Conservation (phyloP, 805 yeast species). For the Saccharomyces jurei region DNA sequence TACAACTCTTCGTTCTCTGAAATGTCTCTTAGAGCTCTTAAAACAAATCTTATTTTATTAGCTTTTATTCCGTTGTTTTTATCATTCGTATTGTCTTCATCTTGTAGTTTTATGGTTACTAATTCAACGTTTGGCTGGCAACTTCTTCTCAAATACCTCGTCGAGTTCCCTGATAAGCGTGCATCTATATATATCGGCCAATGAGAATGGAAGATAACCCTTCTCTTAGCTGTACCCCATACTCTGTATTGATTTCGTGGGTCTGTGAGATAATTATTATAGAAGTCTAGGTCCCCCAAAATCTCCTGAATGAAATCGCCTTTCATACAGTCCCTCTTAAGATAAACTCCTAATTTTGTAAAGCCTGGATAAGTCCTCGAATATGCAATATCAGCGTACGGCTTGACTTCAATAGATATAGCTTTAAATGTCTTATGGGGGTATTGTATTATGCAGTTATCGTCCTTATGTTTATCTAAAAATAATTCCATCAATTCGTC, state of each 20-base stretch:
- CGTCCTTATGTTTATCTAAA: conserved; percentile 42
- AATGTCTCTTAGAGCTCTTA: conserved; percentile 50
- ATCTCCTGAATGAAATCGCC: conserved; percentile 52
- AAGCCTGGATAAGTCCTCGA: conserved; percentile 64
- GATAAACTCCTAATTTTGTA: conserved; percentile 56
- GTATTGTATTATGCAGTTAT: conserved; percentile 18
- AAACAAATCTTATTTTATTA: conserved; percentile 41
- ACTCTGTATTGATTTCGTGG: conserved; percentile 66
- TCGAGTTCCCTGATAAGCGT: conserved; percentile 73
- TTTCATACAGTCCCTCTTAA: conserved; percentile 34
- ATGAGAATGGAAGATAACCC: conserved; percentile 46
- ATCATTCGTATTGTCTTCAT: conserved; percentile 17
- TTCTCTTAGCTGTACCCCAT: conserved; percentile 63
- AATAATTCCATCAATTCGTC: conserved; percentile 35
- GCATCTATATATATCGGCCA: conserved; percentile 69
- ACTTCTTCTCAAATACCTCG: conserved; percentile 67
- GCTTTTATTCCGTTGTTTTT: neutral
- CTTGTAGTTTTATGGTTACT: conserved; percentile 35
- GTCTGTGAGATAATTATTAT: conserved; percentile 53
- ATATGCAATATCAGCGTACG: conserved; percentile 50
- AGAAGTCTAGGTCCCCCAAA: conserved; percentile 64
- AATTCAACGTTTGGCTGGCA: conserved; percentile 72
- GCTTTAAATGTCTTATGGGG: conserved; percentile 12
- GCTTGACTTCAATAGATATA: conserved; percentile 38
- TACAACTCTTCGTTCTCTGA: conserved; percentile 63